phyloP scores from a whole-genome alignment of 2,329 filamentous ascomycete species.

The Aureobasidium melanogenum region DNA sequence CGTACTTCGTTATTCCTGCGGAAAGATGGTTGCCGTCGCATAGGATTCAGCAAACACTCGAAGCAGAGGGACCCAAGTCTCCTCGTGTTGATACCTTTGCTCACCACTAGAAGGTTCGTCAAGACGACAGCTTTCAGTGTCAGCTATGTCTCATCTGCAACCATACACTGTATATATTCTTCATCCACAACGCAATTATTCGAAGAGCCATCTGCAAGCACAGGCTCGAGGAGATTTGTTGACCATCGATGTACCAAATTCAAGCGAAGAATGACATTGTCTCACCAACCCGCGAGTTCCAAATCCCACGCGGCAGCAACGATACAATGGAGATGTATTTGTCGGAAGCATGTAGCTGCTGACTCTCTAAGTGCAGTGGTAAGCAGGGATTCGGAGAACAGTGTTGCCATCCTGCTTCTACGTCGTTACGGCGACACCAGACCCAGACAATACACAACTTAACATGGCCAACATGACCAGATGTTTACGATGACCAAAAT shows the following conservation, averaged over 20 bases:
- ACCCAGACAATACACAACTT: neutral
- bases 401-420: neutral
- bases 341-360: neutral
- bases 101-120: neutral
- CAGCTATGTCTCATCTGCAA: neutral
- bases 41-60: slow-evolving; percentile 4
- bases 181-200: neutral
- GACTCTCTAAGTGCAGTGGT: neutral
- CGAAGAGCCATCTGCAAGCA: neutral
- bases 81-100: neutral
- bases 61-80: slow-evolving; percentile 3
- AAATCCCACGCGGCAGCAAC: neutral
- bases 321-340: neutral
- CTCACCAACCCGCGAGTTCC: neutral
- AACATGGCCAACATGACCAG: neutral
- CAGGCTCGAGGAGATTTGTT: neutral
- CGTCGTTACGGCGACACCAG: neutral
- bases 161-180: neutral
- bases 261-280: neutral
- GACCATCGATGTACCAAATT: neutral
- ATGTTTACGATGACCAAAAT: neutral
- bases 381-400: neutral
- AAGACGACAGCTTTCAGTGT: neutral
- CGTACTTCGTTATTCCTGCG: slow-evolving; percentile 28
- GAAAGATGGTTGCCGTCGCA: slow-evolving; percentile 27